Conservation (phyloP, 2,329 filamentous ascomycete species). For the Venturia asperata region DNA sequence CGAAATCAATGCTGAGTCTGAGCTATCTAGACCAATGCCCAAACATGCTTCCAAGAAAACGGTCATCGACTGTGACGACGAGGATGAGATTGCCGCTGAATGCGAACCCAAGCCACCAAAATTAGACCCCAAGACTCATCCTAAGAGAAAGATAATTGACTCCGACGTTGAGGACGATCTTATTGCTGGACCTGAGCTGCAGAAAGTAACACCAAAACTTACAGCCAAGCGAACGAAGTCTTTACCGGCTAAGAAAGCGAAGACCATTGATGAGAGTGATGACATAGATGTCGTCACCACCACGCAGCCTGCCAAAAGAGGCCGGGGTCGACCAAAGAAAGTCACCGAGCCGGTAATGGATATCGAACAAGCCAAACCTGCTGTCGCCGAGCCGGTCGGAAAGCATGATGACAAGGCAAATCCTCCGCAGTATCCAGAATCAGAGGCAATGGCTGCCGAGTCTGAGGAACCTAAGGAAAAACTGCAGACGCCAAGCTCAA, state of each 20-base stretch:
- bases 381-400: background rate
- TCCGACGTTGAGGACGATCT: background rate
- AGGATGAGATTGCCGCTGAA: background rate
- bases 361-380: background rate
- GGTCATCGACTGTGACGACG: background rate
- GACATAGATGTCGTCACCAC: background rate
- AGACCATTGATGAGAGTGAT: background rate
- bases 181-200: background rate
- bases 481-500: background rate
- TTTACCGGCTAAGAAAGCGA: background rate
- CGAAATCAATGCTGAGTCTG: background rate
- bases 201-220: background rate
- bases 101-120: background rate
- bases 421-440: background rate
- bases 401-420: background rate
- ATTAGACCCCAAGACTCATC: background rate
- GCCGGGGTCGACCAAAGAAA: constrained; percentile 11
- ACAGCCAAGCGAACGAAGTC: background rate
- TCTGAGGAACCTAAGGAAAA: background rate
- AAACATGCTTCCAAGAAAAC: background rate
- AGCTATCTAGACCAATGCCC: background rate
- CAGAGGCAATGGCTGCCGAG: background rate
- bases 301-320: background rate
- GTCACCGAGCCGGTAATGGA: background rate
- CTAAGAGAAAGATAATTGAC: background rate